Conservation (phyloP, 139 green algal species). For the Coelastrella sp. region DNA sequence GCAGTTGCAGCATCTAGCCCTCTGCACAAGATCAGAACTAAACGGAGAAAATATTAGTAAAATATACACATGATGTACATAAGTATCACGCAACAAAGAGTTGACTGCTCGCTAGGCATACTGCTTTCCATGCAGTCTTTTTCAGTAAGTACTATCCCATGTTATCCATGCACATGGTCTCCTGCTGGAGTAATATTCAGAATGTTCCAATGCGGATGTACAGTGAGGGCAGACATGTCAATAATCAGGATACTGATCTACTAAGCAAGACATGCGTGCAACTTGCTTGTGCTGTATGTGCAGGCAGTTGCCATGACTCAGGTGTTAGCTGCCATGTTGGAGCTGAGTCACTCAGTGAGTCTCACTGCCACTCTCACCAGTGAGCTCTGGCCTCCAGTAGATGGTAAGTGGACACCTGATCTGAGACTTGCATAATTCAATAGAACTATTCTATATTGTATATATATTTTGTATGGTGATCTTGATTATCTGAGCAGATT, state of each 20-base stretch:
- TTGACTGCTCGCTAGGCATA: too few species aligned
- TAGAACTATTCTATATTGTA: too few species aligned
- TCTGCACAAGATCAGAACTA: not conserved
- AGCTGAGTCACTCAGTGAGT: constrained; percentile 48
- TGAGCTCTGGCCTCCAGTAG: constrained; percentile 47
- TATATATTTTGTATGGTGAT: too few species aligned
- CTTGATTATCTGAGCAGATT: not conserved
- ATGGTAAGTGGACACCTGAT: constrained; percentile 20
- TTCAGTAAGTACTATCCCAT: too few species aligned
- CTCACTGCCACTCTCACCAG: constrained; percentile 24
- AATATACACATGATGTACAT: not conserved
- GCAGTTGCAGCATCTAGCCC: too few species aligned
- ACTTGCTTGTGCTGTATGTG: not conserved
- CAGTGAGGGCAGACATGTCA: too few species aligned
- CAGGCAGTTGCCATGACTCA: constrained; percentile 35
- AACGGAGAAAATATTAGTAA: not conserved
- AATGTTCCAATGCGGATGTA: too few species aligned
- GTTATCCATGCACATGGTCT: too few species aligned
- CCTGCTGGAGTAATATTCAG: too few species aligned
- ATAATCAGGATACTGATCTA: too few species aligned
- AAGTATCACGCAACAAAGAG: too few species aligned
- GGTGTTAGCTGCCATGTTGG: constrained; percentile 51
- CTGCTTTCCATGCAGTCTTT: too few species aligned
- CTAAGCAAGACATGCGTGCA: not conserved
- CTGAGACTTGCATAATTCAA: not conserved